Conservation (phyloP, 768 basidiomycete species). For the Kwoniella pini region DNA sequence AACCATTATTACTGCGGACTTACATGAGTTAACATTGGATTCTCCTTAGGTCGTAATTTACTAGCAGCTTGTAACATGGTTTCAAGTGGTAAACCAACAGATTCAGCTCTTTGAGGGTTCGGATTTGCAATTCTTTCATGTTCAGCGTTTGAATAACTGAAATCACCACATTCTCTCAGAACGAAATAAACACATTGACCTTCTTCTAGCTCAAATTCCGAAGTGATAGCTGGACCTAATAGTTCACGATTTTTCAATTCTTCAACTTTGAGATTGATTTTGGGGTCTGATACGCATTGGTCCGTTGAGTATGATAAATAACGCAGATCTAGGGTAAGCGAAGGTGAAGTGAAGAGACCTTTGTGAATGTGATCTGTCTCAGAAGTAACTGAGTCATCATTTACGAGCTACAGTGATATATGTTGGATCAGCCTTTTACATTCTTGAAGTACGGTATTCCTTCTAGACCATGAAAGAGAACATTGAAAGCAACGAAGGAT, state of each 20-base stretch:
- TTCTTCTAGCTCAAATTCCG: conserved; percentile 68
- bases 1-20: too few relatives aligned
- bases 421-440: too few relatives aligned
- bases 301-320: conserved; percentile 66
- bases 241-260: conserved; percentile 67
- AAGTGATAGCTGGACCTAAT: conserved; percentile 66
- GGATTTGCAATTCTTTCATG: conserved; percentile 54
- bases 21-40: conserved; percentile 72
- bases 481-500: not conserved
- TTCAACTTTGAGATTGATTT: conserved; percentile 63
- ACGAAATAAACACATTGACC: conserved; percentile 91
- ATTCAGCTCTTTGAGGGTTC: conserved; percentile 56
- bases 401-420: conserved; percentile 48
- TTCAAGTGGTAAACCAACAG: conserved; percentile 59
- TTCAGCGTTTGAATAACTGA: conserved; percentile 36
- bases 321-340: conserved; percentile 65
- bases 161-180: conserved; percentile 67
- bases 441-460: too few relatives aligned
- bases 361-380: conserved; percentile 58
- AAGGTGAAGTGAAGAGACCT: conserved; percentile 53
- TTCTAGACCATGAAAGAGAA: too few relatives aligned
- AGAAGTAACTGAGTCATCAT: conserved; percentile 54
- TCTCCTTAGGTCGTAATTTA: conserved; percentile 62
- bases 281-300: conserved; percentile 60
- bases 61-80: conserved; percentile 60